Percentiles rank a stretch among this genome's conserved stretches.
Evolutionary conservation across 2,329 filamentous ascomycete species (phyloP).

Genomic region (Didymella glomerata): DNA sequence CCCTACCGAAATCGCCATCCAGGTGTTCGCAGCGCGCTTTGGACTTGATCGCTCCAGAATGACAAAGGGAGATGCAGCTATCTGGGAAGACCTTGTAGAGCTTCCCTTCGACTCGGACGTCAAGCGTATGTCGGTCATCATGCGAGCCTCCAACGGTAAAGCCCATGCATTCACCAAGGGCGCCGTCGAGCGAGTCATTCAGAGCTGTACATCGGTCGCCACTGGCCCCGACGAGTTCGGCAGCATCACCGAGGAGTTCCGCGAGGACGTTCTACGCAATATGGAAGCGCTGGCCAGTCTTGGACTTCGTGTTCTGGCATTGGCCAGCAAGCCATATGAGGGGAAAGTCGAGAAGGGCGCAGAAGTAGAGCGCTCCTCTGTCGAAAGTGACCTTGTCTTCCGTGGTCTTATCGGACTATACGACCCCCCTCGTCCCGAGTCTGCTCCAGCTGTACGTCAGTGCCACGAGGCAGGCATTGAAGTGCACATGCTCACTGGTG

Average conservation of each 20-base stretch:
- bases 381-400: slow-evolving; percentile 75
- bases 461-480: slow-evolving; percentile 58
- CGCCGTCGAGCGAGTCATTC: slow-evolving; percentile 74
- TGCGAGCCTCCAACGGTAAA: slow-evolving; percentile 52
- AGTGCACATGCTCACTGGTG: slow-evolving; percentile 60
- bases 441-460: slow-evolving; percentile 62
- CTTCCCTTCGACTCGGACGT: slow-evolving; percentile 78
- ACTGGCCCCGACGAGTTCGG: slow-evolving; percentile 52
- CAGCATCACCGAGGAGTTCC: slow-evolving; percentile 62
- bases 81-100: slow-evolving; percentile 62
- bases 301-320: slow-evolving; percentile 73
- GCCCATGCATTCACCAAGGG: slow-evolving; percentile 68
- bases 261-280: slow-evolving; percentile 67
- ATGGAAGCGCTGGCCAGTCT: slow-evolving; percentile 73
- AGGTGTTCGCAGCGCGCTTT: slow-evolving; percentile 76
- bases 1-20: slow-evolving; percentile 75
- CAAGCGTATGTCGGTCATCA: slow-evolving; percentile 80
- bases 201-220: slow-evolving; percentile 65
- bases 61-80: slow-evolving; percentile 47
- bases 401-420: slow-evolving; percentile 84
- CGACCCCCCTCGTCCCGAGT: slow-evolving; percentile 84
- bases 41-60: slow-evolving; percentile 66
- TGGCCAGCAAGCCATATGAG: slow-evolving; percentile 63
- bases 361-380: slow-evolving; percentile 63
- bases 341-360: slow-evolving; percentile 55